These are phyloP conservation scores for Nemania sp. DNA, from an alignment of 2,329 filamentous ascomycete genomes.

Conservation along the genomic window DNA sequence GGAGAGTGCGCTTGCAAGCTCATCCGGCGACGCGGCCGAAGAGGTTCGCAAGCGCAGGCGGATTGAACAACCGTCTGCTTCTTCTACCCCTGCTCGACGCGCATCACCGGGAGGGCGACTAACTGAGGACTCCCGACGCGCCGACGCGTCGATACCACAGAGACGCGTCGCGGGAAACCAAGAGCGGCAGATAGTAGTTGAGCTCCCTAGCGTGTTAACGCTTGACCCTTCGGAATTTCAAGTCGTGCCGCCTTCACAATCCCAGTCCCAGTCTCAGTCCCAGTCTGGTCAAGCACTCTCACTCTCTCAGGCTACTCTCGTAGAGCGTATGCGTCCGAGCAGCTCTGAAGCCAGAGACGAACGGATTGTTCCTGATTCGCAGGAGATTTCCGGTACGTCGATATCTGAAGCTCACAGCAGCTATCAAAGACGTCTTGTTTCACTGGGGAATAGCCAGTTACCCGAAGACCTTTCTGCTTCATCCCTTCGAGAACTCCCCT, in stretches of 20 bases:
- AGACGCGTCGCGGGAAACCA: background rate
- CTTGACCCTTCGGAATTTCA: conserved; percentile 30
- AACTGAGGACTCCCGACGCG: background rate
- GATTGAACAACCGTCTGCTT: conserved; percentile 7
- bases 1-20: background rate
- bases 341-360: conserved; percentile 14
- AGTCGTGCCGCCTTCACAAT: conserved; percentile 22
- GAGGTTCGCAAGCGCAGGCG: conserved; percentile 9
- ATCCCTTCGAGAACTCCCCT: conserved; percentile 4
- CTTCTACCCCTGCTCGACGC: conserved; percentile 2
- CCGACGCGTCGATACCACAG: background rate
- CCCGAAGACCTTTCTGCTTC: background rate
- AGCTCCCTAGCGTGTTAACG: conserved; percentile 19
- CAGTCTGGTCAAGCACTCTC: conserved; percentile 27
- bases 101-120: background rate
- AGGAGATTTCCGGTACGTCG: conserved; percentile 33
- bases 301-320: conserved; percentile 18
- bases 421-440: conserved; percentile 7
- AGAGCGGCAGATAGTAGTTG: conserved; percentile 26
- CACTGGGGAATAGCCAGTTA: conserved; percentile 19
- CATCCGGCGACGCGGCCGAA: conserved; percentile 5
- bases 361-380: conserved; percentile 39
- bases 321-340: conserved; percentile 8
- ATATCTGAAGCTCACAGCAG: conserved; percentile 28
- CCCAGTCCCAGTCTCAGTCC: too few species aligned